These are phyloP conservation scores for Cephaloascus albidus DNA, from an alignment of 805 yeast genomes.

Conservation along the genomic window DNA sequence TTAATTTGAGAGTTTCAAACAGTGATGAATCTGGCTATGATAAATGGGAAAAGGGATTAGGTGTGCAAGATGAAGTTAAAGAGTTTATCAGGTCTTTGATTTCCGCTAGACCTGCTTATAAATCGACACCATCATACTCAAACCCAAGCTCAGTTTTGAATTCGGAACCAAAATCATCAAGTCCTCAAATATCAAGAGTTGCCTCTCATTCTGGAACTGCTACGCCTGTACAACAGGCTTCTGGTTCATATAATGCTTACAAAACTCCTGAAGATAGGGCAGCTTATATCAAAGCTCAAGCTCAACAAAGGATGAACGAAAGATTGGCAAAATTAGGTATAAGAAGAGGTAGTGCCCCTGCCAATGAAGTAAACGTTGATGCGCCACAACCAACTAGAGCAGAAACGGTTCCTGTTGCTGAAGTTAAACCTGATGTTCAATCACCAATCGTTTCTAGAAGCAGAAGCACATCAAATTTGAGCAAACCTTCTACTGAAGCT, in stretches of 20 bases:
- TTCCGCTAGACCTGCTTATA: conserved; percentile 14
- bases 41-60: conserved; percentile 78
- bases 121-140: not conserved
- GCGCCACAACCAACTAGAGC: conserved; percentile 4
- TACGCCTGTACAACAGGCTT: conserved; percentile 8
- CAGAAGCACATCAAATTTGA: not conserved
- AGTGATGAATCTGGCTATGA: conserved; percentile 42
- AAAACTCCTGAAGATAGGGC: conserved; percentile 60
- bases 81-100: conserved; percentile 51
- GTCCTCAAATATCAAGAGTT: conserved; percentile 4
- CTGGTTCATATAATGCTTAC: conserved; percentile 16
- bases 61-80: conserved; percentile 54
- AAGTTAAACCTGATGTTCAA: too few species aligned
- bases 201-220: conserved; percentile 6
- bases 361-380: not conserved
- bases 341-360: conserved; percentile 17
- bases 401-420: conserved; percentile 3
- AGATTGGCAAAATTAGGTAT: conserved; percentile 76
- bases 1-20: conserved; percentile 27
- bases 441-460: too few species aligned
- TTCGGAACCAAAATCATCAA: conserved; percentile 1
- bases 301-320: conserved; percentile 72
- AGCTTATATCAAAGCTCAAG: conserved; percentile 76
- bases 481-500: too few species aligned
- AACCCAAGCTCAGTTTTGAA: too few species aligned